Evolutionary conservation across 2,329 filamentous ascomycete species (phyloP).

Genomic region (Macrophomina pseudophaseolina): DNA sequence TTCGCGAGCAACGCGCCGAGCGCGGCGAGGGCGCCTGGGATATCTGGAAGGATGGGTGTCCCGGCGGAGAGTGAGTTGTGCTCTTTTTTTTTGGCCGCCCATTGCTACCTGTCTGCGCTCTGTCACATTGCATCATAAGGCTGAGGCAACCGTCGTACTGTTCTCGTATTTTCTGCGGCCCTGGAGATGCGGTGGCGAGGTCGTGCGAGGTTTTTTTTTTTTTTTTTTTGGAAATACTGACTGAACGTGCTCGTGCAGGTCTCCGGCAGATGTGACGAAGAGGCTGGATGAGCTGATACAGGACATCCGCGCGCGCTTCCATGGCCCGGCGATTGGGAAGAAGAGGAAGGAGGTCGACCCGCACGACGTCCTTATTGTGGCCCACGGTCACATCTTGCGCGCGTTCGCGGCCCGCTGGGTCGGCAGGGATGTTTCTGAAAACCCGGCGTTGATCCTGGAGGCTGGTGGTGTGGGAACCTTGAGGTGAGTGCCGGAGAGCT

Average conservation of each 20-base stretch:
- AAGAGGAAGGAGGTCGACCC: constrained; percentile 48
- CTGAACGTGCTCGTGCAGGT: background rate
- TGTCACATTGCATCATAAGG: too few species aligned
- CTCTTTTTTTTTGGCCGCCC: background rate
- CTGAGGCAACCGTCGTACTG: too few species aligned
- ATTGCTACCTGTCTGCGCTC: too few species aligned
- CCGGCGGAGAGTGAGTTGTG: constrained; percentile 70
- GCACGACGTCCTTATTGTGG: constrained; percentile 77
- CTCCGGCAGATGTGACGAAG: constrained; percentile 70
- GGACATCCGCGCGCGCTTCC: constrained; percentile 65
- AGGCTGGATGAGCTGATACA: constrained; percentile 77
- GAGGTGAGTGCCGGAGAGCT: constrained; percentile 39
- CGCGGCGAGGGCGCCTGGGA: constrained; percentile 68
- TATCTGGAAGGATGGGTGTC: constrained; percentile 86
- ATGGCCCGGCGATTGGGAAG: constrained; percentile 54
- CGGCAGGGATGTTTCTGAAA: constrained; percentile 73
- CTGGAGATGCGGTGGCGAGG: background rate
- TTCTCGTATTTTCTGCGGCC: background rate
- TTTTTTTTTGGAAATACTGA: constrained; percentile 31
- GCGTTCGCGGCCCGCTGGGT: constrained; percentile 90
- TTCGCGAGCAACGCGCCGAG: constrained; percentile 49
- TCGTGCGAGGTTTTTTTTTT: too few species aligned
- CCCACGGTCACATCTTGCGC: constrained; percentile 87
- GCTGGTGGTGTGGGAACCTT: constrained; percentile 58
- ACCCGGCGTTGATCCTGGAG: constrained; percentile 82